Evolutionary conservation across 2,329 filamentous ascomycete genomes (phyloP), one percentile per base, ranked within the genome.

Genomic region (Xylaria sp.): DNA sequence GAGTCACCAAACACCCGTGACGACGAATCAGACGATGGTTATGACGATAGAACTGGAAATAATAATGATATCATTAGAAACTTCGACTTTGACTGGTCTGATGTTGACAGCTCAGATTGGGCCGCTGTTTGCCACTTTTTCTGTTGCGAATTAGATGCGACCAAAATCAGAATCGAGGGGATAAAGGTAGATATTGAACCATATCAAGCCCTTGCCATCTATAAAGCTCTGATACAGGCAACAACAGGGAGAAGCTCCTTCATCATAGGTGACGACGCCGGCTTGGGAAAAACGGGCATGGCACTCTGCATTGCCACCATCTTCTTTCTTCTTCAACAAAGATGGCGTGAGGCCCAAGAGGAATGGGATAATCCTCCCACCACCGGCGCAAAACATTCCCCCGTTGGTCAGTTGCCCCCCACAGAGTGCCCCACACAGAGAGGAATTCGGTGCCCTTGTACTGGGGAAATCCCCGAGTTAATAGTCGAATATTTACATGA

Each of bases 151-250:
- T 1, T 3, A 17, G n/a, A 53, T 26, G 60, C 31, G 5, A 15
- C n/a, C 3, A 26, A 4, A 10, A 56, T 56, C 6, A 44, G 23
- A 36, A 9, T 63, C 17, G 23, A 17, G 6, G 60, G 60, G 7
- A 63, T 63, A 11, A 13, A 36, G 2, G 36, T 54, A 2, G 51
- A 26, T 2, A 63, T 63, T 46, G 44, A 56, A 3, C 48, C 48
- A 2, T 56, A 63, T 38, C 60, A 63, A 26, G 51, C 51, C 4
- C 2, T 56, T n/a, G 49, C 60, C 9, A 63, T 63, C 17, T 63
- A 44, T 3, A n/a, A 11, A 15, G 26, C 38, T 46, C 36, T 63
- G 23, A 15, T 20, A 7, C 51, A 23, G n/a, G 17, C 4, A 10
- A 9, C 17, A 9, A 46, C 17, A n/a, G 7, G 9, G 2, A 28